Evolutionary conservation across 768 basidiomycete genomes (phyloP), one percentile per base, ranked within the genome.

Genomic region (Chalciporus chontae): DNA sequence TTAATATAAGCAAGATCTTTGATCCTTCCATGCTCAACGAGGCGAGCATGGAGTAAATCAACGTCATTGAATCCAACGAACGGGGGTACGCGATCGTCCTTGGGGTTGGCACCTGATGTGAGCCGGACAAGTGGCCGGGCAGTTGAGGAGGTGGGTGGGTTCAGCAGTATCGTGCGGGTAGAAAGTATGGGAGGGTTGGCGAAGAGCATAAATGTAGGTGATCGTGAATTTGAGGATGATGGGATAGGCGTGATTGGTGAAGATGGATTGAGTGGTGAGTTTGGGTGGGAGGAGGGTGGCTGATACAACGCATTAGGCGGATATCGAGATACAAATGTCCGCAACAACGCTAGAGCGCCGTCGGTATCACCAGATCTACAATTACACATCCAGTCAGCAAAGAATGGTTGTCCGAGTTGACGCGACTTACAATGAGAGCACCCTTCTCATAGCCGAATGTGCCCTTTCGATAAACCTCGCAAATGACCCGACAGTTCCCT

Each of bases 51-150:
- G 44, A 96, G 71, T 5, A 85, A 52, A 55, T 89, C 85, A n/a
- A 95, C 55, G 62, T 95, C 91, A 14, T 69, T 56, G 63, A 93
- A 95, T 11, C 80, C 76, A 18, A 95, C 58, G 36, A 93, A 64
- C 0, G 93, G 93, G 0, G 93, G 89, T 6, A 96, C 84, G 19
- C 77, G 62, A 56, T 91, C 86, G 61, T 96, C 94, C 1, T 80
- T 77, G 4, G 86, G 74, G 15, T 81, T 79, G 3, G 73, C 67
- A 0, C 69, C 65, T 5, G 83, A 77, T 3, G 79, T 80, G 56
- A 90, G 72, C 18, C 89, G 83, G 18, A 95, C 85, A 26, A 93
- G 66, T 4, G 90, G 88, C 13, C 82, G 76, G 1, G 71, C 60
- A 2, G 50, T 38, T 5, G 45, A 48, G 0, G 21, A 47, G 0